Percentiles rank a stretch among this genome's conserved stretches.
phyloP scores from a whole-genome alignment of 1,284 basidiomycete species.

The Puccinia hordei region DNA sequence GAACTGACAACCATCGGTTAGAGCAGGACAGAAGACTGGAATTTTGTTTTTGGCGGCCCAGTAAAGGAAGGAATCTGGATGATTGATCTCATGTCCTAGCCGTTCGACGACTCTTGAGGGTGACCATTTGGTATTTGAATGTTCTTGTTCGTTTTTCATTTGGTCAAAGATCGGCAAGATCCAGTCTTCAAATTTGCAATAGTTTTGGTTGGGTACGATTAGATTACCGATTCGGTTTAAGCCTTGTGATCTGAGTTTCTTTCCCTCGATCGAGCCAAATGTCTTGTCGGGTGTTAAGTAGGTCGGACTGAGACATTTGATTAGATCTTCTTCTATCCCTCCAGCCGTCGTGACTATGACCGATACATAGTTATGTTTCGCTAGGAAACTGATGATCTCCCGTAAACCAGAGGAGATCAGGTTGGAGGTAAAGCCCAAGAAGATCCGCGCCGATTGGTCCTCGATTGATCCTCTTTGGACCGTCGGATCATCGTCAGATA shows the following conservation, averaged over 20 bases:
- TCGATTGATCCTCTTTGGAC: constrained; percentile 4
- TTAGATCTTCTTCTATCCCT: constrained; percentile 59
- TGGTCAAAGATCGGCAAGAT: constrained; percentile 59
- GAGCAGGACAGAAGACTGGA: constrained; percentile 59
- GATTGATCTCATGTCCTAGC: constrained; percentile 59
- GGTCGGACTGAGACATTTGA: constrained; percentile 59
- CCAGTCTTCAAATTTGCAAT: constrained; percentile 60
- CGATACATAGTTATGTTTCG: constrained; percentile 59
- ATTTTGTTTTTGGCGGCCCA: constrained; percentile 59
- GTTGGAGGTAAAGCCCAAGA: constrained; percentile 60
- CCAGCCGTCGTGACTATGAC: constrained; percentile 59
- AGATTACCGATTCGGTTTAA: constrained; percentile 60
- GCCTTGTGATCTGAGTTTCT: constrained; percentile 56
- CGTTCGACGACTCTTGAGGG: constrained; percentile 58
- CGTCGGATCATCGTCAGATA: constrained; percentile 47
- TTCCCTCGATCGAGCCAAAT: constrained; percentile 57
- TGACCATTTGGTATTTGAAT: constrained; percentile 56
- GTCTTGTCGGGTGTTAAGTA: constrained; percentile 55
- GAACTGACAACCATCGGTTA: constrained; percentile 58
- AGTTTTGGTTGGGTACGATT: constrained; percentile 60
- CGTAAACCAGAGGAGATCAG: constrained; percentile 59
- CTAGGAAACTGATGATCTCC: constrained; percentile 59
- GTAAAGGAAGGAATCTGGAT: constrained; percentile 59
- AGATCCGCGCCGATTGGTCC: constrained; percentile 51
- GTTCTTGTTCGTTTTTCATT: constrained; percentile 58